Base-by-base conservation (phyloP, 83 land plant species). In the Diphasiastrum complanatum region DNA sequence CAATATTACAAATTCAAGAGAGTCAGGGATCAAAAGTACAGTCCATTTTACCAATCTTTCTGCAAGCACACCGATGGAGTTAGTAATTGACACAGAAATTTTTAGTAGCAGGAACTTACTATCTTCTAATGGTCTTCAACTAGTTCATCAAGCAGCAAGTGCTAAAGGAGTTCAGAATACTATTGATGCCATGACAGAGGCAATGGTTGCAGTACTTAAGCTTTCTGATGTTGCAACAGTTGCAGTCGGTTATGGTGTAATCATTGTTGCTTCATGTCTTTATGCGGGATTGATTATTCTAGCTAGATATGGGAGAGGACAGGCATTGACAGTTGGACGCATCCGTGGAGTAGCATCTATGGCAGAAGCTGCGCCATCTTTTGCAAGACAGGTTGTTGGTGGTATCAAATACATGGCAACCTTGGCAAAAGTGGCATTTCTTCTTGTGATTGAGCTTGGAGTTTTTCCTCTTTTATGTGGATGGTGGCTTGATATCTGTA, bases 401-500 rank as follows among this genome's bases (percentile, higher is more conserved):
- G n/a, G 34, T 25, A 33, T 54, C 10, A 22, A 25, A 33, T 54
- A 54, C n/a, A 33, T 54, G 58, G n/a, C n/a, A n/a, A n/a, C n/a
- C n/a, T n/a, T n/a, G n/a, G n/a, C n/a, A n/a, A n/a, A n/a, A n/a
- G n/a, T 54, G 58, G 58, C 58, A 23, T 54, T 54, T n/a, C 58
- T 54, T 54, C 33, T 54, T 4, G 33, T 54, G n/a, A 54, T 54
- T 28, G 58, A 54, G 58, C 58, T 54, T 28, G 58, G 58, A 6
- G 33, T 54, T 25, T 54, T 54, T 28, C 58, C 58, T 54, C 25
- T 54, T 14, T 4, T 54, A 11, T 54, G 58, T 28, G 58, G 58
- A 30, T 54, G 58, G 58, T 54, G 58, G 58, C 58, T 54, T n/a
- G 58, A 54, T 25, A 33, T 54, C 29, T 54, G 58, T n/a, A 54